phyloP scores from a whole-genome alignment of 1,284 basidiomycete genomes.

The Kalmanozyma brasiliensis region DNA sequence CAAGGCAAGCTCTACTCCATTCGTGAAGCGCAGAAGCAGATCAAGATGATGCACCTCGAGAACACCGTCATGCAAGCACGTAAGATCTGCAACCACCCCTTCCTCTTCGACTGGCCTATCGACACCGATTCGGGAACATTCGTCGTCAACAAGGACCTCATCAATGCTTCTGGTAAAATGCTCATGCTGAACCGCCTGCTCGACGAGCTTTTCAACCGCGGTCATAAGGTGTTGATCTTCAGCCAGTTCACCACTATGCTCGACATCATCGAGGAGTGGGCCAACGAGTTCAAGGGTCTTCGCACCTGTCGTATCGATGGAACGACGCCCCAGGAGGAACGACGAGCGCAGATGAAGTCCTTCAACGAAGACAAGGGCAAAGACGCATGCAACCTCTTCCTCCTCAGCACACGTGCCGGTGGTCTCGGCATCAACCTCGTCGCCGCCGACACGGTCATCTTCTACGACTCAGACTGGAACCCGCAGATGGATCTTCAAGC shows the following conservation, averaged over 20 bases:
- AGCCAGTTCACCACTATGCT: conserved; percentile 83
- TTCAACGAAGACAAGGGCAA: conserved; percentile 82
- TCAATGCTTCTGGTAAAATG: conserved; percentile 94
- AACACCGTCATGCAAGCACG: conserved; percentile 88
- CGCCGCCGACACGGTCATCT: conserved; percentile 77
- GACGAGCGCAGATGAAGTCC: conserved; percentile 82
- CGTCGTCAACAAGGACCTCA: conserved; percentile 74
- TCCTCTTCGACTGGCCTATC: conserved; percentile 87
- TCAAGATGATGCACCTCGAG: conserved; percentile 90
- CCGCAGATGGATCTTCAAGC: conserved; percentile 92
- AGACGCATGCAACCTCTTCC: conserved; percentile 79
- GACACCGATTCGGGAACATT: conserved; percentile 74
- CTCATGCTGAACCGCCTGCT: conserved; percentile 89
- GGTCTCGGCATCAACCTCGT: conserved; percentile 87
- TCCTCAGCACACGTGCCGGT: conserved; percentile 90
- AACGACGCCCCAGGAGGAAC: conserved; percentile 78
- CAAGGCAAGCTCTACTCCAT: conserved; percentile 55
- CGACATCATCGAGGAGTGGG: conserved; percentile 80
- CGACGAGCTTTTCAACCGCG: conserved; percentile 80
- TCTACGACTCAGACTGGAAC: conserved; percentile 95
- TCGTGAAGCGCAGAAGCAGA: conserved; percentile 72
- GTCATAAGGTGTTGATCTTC: conserved; percentile 92
- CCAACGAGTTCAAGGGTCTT: conserved; percentile 76
- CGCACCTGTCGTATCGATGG: conserved; percentile 90
- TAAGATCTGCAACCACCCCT: conserved; percentile 88